Base-by-base conservation (phyloP, 805 yeast genomes). In the Zygosaccharomyces gambellarensis region DNA sequence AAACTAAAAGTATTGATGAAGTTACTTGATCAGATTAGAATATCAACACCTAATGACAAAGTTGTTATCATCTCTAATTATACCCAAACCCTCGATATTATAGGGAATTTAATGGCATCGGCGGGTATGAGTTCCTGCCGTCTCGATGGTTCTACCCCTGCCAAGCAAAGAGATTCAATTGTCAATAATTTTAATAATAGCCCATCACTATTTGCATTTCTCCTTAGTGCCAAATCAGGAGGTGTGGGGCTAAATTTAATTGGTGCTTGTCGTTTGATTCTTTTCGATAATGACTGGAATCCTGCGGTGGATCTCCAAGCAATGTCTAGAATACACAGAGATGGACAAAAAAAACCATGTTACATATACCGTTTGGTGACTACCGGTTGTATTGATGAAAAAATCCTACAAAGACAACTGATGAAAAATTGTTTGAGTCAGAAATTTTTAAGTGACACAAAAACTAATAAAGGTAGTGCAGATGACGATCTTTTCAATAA, bases 211-310 rank as follows among this genome's bases (percentile, higher is more conserved):
- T 80, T 85, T 61, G 84, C 83, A 0, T 89, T 94, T 56, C 68
- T 94, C 10, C 67, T 94, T 10, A 87, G 96, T 3, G 85, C 97
- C 0, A 88, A 90, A 64, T 83, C 96, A 3, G 99, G 99, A 3
- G 99, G 99, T 0, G 83, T 86, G 51, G 99, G 99, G 0, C 72
- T 94, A 38, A 94, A 94, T 61, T 71, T 94, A 30, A 78, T 87
- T 30, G 99, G 98, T 0, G 99, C 95, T 0, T 87, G 95, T 0
- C 57, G 98, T 25, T 69, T 94, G 36, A 76, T 94, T 4, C 69
- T 94, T 21, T 85, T 87, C 61, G 99, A 94, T 63, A 88, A 94
- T 55, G 98, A 94, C 62, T 94, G 99, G 99, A 94, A 94, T 55
- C 99, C 99, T 0, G 81, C 97, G 0, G 76, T 84, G 10, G 99